These are phyloP conservation scores for Pogostemon cablin DNA, from an alignment of 257 asterid species.

Conservation along the genomic window DNA sequence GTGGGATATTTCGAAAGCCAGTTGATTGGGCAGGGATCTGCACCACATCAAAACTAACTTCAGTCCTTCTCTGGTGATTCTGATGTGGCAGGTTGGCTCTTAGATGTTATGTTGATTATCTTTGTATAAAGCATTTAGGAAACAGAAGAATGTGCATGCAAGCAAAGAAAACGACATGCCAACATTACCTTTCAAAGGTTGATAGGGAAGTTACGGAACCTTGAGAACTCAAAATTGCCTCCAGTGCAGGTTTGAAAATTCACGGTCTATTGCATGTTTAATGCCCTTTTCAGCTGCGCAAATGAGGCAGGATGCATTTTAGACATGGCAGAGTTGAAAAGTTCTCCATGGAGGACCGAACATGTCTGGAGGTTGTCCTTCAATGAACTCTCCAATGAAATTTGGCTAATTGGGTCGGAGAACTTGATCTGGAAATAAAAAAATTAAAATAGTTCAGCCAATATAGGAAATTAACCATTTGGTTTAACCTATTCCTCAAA, in stretches of 20 bases:
- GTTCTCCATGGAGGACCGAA: conserved; percentile 85
- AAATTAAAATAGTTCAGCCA: neutral
- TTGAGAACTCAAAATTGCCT: conserved; percentile 31
- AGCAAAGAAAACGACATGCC: conserved; percentile 27
- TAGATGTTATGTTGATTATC: neutral
- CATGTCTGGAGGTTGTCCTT: conserved; percentile 91
- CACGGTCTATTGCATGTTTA: conserved; percentile 69
- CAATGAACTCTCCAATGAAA: conserved; percentile 76
- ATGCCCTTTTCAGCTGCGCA: conserved; percentile 78
- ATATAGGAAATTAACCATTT: neutral
- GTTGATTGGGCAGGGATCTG: neutral
- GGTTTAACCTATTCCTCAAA: too few species aligned
- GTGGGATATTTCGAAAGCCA: neutral
- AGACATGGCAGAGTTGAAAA: conserved; percentile 73
- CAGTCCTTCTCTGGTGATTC: neutral
- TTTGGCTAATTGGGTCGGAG: conserved; percentile 83
- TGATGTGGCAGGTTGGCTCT: neutral
- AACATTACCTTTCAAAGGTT: conserved; percentile 31
- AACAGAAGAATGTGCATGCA: conserved; percentile 7
- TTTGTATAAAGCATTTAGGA: neutral
- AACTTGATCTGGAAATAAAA: conserved; percentile 64
- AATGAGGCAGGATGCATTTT: conserved; percentile 86
- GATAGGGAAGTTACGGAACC: conserved; percentile 36
- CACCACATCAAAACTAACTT: neutral
- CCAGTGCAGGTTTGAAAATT: conserved; percentile 28